Evolutionary conservation across 2,329 filamentous ascomycete species (phyloP).

Genomic region (Ophiostoma australiae): DNA sequence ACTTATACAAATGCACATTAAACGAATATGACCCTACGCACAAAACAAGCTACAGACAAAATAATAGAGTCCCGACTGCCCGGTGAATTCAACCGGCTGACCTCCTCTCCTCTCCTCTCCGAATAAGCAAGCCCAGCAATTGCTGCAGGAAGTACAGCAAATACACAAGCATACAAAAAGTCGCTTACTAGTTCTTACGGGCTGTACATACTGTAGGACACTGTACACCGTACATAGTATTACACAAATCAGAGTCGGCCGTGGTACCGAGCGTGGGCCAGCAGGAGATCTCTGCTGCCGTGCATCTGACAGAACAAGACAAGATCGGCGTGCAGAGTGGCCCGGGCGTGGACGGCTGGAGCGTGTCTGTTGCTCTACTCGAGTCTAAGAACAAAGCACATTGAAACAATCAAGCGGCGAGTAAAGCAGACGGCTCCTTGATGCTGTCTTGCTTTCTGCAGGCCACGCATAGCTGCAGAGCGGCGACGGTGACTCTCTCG

Average conservation of each 20-base stretch:
- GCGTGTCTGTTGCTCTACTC: too few relatives aligned
- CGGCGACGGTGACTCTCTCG: too few relatives aligned
- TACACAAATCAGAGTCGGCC: background rate
- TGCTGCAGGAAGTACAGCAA: background rate
- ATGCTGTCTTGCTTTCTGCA: too few relatives aligned
- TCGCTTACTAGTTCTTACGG: too few relatives aligned
- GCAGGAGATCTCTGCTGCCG: background rate
- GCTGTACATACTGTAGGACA: background rate
- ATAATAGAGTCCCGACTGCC: background rate
- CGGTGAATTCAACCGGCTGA: background rate
- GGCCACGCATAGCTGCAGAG: too few relatives aligned
- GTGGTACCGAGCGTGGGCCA: background rate
- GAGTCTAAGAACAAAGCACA: too few relatives aligned
- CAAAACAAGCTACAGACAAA: background rate
- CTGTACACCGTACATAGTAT: too few relatives aligned
- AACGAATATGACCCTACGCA: background rate
- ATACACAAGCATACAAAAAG: background rate
- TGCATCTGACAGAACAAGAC: slow-evolving; percentile 10
- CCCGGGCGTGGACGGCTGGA: too few relatives aligned
- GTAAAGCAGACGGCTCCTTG: too few relatives aligned
- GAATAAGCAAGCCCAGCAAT: background rate
- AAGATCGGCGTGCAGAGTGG: background rate
- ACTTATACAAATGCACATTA: background rate
- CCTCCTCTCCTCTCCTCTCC: background rate
- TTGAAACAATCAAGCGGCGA: too few relatives aligned